phyloP scores from a whole-genome alignment of 768 basidiomycete genomes.

The Fistulinella prunicolor region DNA sequence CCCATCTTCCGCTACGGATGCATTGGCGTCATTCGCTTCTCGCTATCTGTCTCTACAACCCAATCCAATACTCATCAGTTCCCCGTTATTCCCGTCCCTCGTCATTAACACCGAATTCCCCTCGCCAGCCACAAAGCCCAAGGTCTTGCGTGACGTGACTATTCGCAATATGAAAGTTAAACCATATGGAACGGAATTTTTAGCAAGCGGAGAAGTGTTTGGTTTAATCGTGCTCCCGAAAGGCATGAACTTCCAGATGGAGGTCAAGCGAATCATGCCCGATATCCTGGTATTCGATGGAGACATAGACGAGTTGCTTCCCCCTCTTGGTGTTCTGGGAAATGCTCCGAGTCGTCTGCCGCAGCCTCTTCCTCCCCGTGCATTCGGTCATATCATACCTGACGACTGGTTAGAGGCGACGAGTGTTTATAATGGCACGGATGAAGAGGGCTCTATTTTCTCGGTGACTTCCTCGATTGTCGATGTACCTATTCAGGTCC shows the following conservation, averaged over 20 bases:
- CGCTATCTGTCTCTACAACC: conserved; percentile 57
- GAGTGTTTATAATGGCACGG: conserved; percentile 42
- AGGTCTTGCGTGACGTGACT: conserved; percentile 67
- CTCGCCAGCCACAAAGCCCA: conserved; percentile 58
- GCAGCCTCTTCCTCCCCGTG: conserved; percentile 63
- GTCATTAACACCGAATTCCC: conserved; percentile 57
- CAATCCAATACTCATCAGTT: conserved; percentile 57
- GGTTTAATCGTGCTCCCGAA: conserved; percentile 65
- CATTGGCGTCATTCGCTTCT: conserved; percentile 61
- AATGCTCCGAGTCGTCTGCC: conserved; percentile 50
- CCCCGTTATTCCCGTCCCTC: conserved; percentile 51
- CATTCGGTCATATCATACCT: conserved; percentile 74
- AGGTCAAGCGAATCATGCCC: conserved; percentile 64
- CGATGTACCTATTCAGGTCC: conserved; percentile 73
- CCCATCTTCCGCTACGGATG: conserved; percentile 33
- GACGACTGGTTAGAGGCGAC: conserved; percentile 59
- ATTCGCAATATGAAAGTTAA: conserved; percentile 74
- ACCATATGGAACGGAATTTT: conserved; percentile 43
- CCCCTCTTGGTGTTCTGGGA: conserved; percentile 10
- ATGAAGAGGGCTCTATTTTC: conserved; percentile 52
- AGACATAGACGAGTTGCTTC: conserved; percentile 41
- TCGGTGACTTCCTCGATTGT: conserved; percentile 61
- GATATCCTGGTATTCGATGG: conserved; percentile 82
- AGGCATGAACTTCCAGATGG: conserved; percentile 63
- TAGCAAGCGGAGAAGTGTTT: conserved; percentile 68